Evolutionary conservation across 371 early-diverging fungal genomes (phyloP).

Genomic region (Mortierella sp.): DNA sequence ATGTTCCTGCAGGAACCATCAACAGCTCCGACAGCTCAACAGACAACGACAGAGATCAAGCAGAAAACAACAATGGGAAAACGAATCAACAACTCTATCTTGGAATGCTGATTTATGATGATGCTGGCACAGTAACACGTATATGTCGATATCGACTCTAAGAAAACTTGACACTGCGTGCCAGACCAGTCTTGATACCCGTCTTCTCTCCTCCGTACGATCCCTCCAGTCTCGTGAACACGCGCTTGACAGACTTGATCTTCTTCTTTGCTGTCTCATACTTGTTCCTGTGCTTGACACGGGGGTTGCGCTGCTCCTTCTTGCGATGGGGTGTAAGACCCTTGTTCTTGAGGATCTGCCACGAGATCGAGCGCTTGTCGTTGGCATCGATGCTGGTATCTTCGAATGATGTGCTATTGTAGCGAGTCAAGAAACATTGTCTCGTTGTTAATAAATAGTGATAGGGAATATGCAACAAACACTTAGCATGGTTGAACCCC

Average conservation of each 20-base stretch:
- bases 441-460: neutral
- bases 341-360: constrained; percentile 95
- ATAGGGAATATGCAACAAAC: neutral
- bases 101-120: too few species aligned
- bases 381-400: constrained; percentile 53
- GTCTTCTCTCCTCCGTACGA: constrained; percentile 93
- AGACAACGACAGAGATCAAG: neutral
- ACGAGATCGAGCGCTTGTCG: constrained; percentile 85
- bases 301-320: constrained; percentile 95
- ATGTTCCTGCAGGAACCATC: too few species aligned
- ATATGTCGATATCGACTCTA: too few species aligned
- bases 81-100: too few species aligned
- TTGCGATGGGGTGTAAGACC: constrained; percentile 94
- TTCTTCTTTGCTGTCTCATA: constrained; percentile 94
- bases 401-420: constrained; percentile 47
- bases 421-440: neutral
- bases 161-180: constrained; percentile 80
- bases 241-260: constrained; percentile 79
- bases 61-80: neutral
- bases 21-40: too few species aligned
- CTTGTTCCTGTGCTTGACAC: constrained; percentile 92
- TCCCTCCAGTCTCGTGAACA: constrained; percentile 71
- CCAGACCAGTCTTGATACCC: constrained; percentile 90
- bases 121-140: too few species aligned
- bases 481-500: neutral